Percentiles rank a stretch among this genome's conserved stretches.
Conservation (phyloP, 306 rosid genomes). For the Vigna mungo region DNA sequence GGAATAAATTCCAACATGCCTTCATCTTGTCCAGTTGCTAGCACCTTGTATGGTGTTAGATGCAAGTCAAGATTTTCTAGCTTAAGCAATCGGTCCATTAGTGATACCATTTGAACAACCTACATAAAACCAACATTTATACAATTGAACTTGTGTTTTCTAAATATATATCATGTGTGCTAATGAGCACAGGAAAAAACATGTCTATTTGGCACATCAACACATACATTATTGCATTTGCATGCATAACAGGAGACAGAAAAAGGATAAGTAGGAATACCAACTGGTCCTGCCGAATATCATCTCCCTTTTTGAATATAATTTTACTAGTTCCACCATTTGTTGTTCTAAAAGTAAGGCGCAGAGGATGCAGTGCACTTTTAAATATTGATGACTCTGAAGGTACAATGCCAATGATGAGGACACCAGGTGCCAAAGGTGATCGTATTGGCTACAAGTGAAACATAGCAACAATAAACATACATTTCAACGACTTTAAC, state of each 20-base stretch:
- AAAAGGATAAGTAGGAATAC: constrained; percentile 58
- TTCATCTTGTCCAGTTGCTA: constrained; percentile 99
- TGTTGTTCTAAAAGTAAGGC: constrained; percentile 85
- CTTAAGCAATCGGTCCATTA: constrained; percentile 96
- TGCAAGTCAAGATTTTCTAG: constrained; percentile 91
- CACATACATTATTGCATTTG: constrained; percentile 22
- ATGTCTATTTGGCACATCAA: neutral
- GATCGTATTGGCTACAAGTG: constrained; percentile 85
- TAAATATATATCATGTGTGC: neutral
- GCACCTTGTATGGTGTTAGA: constrained; percentile 92
- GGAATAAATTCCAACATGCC: constrained; percentile 98
- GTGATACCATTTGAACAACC: constrained; percentile 99
- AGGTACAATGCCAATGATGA: constrained; percentile 86
- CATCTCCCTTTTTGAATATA: constrained; percentile 96
- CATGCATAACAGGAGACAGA: constrained; percentile 34
- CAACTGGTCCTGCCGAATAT: constrained; percentile 95
- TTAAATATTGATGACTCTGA: constrained; percentile 94
- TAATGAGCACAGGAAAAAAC: constrained; percentile 2
- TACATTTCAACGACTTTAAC: constrained; percentile 27
- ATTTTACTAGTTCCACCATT: constrained; percentile 81
- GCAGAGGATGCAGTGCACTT: constrained; percentile 96
- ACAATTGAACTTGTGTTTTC: constrained; percentile 33
- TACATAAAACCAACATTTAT: constrained; percentile 51
- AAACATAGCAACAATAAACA: constrained; percentile 42
- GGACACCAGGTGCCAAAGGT: constrained; percentile 86